Conservation (phyloP, 2,329 filamentous ascomycete genomes). For the Cadophora luteo-olivacea region DNA sequence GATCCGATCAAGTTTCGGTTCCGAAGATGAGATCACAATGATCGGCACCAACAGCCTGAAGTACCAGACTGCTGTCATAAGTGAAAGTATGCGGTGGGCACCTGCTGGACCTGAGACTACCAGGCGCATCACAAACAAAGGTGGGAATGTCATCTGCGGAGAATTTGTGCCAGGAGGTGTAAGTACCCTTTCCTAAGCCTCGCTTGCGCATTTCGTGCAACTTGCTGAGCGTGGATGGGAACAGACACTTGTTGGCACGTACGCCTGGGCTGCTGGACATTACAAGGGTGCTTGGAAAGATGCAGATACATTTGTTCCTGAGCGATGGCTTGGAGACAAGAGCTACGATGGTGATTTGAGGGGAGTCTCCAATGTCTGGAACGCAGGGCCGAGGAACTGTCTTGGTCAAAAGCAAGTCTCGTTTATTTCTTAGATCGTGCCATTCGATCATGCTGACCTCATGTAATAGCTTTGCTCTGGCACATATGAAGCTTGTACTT, state of each 20-base stretch:
- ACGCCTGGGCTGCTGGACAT: constrained; percentile 23
- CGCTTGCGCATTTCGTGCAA: too few relatives aligned
- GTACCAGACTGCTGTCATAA: constrained; percentile 25
- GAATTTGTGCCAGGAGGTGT: constrained; percentile 11
- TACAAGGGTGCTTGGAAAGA: constrained; percentile 16
- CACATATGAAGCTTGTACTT: constrained; percentile 41
- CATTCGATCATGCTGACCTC: not conserved
- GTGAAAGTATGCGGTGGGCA: constrained; percentile 19
- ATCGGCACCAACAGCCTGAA: constrained; percentile 6
- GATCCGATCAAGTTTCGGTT: constrained; percentile 17
- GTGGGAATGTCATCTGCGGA: constrained; percentile 20
- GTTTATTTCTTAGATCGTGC: not conserved
- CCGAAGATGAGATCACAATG: constrained; percentile 24
- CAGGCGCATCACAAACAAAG: constrained; percentile 16
- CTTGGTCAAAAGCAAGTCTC: constrained; percentile 39
- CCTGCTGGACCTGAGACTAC: constrained; percentile 22
- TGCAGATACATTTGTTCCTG: constrained; percentile 27
- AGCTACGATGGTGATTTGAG: constrained; percentile 18
- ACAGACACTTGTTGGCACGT: constrained; percentile 23
- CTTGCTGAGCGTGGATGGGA: not conserved
- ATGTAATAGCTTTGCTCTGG: constrained; percentile 34
- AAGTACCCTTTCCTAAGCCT: not conserved
- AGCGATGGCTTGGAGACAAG: constrained; percentile 28
- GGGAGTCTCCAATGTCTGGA: constrained; percentile 27
- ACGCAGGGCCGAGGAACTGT: constrained; percentile 37